phyloP scores from a whole-genome alignment of 2,329 filamentous ascomycete genomes.

The Penicillium corylophilum region DNA sequence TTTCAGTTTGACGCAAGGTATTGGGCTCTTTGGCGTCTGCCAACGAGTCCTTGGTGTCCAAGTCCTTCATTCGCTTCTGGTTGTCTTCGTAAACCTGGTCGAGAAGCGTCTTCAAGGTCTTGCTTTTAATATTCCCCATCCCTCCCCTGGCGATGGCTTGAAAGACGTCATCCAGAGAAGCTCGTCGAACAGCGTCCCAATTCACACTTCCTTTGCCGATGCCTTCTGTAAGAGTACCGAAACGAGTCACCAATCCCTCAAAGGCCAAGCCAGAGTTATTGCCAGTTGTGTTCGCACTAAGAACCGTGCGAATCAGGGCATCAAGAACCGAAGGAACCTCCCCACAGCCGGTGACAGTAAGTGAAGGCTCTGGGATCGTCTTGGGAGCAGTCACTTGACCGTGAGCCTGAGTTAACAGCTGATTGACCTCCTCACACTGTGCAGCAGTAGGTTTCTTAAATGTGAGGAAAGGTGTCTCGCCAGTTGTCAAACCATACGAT shows the following conservation, averaged over 20 bases:
- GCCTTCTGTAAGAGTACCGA: slow-evolving; percentile 62
- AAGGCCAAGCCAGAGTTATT: slow-evolving; percentile 66
- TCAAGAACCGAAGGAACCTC: slow-evolving; percentile 66
- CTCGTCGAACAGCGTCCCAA: slow-evolving; percentile 68
- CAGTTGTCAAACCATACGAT: slow-evolving; percentile 55
- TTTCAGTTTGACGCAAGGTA: slow-evolving; percentile 34
- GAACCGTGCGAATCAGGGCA: slow-evolving; percentile 61
- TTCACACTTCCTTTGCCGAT: slow-evolving; percentile 70
- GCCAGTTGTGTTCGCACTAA: slow-evolving; percentile 61
- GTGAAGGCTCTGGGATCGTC: slow-evolving; percentile 67
- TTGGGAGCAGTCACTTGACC: slow-evolving; percentile 64
- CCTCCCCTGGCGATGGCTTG: slow-evolving; percentile 70
- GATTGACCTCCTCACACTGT: slow-evolving; percentile 68
- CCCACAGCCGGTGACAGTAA: slow-evolving; percentile 69
- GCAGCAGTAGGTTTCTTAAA: slow-evolving; percentile 63
- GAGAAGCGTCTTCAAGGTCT: slow-evolving; percentile 70
- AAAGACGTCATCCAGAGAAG: slow-evolving; percentile 61
- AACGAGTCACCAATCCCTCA: slow-evolving; percentile 61
- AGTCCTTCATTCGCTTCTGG: slow-evolving; percentile 53
- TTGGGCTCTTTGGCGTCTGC: slow-evolving; percentile 30
- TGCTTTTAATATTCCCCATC: slow-evolving; percentile 68
- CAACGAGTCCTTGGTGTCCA: slow-evolving; percentile 47
- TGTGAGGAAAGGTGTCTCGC: slow-evolving; percentile 64
- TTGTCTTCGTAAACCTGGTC: slow-evolving; percentile 71
- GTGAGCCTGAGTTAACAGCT: slow-evolving; percentile 64